A percentile compares a stretch with the other conserved stretches of the same genome.
Evolutionary conservation across 495 filamentous ascomycete species (phyloP).

Genomic region (Physcia stellaris): DNA sequence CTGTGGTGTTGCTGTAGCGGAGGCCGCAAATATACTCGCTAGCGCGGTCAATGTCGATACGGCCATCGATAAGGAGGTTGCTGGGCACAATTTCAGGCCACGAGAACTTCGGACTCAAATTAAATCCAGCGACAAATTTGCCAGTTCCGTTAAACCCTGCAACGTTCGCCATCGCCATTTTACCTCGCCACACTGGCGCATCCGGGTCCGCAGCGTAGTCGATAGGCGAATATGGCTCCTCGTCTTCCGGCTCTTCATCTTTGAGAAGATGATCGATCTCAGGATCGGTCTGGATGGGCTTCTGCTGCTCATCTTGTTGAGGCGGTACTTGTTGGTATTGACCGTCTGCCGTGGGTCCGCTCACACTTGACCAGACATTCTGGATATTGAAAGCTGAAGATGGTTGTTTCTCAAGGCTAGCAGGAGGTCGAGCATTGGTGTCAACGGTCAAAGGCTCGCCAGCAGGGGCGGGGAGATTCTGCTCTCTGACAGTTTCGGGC

Average conservation of each 20-base stretch:
- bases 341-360: conserved; percentile 33
- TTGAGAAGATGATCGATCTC: conserved; percentile 84
- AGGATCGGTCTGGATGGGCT: conserved; percentile 45
- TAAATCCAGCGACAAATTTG: conserved; percentile 71
- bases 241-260: conserved; percentile 71
- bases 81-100: conserved; percentile 61
- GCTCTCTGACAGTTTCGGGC: conserved; percentile 15
- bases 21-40: conserved; percentile 80
- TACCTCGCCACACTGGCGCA: conserved; percentile 64
- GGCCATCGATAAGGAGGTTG: conserved; percentile 61
- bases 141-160: conserved; percentile 62
- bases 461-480: conserved; percentile 12
- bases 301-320: conserved; percentile 32
- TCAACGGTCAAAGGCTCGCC: conserved; percentile 34
- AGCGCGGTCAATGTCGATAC: conserved; percentile 66
- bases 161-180: conserved; percentile 59
- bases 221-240: conserved; percentile 74
- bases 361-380: conserved; percentile 54
- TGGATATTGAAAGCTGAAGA: conserved; percentile 53
- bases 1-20: conserved; percentile 55
- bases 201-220: conserved; percentile 51
- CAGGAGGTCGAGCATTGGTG: conserved; percentile 26
- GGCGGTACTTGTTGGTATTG: conserved; percentile 21
- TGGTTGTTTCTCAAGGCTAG: conserved; percentile 23
- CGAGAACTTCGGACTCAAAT: conserved; percentile 44